phyloP scores from a whole-genome alignment of 495 filamentous ascomycete species.

The Tuber umbilicatum region DNA sequence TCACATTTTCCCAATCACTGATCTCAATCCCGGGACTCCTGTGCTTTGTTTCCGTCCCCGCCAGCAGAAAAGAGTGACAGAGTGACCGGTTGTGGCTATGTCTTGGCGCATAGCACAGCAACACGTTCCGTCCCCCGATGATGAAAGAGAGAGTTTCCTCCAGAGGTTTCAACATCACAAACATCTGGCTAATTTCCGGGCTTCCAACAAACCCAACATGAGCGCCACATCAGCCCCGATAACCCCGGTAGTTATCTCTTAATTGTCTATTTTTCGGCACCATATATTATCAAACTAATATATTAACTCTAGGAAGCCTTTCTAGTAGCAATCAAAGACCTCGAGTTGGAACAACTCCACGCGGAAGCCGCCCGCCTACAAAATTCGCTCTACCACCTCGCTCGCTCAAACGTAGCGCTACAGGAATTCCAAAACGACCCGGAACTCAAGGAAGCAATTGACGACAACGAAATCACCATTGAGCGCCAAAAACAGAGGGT shows the following conservation, averaged over 20 bases:
- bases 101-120: neutral
- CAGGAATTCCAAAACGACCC: conserved; percentile 49
- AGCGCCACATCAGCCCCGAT: conserved; percentile 29
- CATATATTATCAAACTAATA: conserved; percentile 6
- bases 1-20: neutral
- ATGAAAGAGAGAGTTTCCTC: neutral
- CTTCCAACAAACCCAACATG: conserved; percentile 10
- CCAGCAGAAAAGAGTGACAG: neutral
- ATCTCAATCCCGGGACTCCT: neutral
- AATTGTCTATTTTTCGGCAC: neutral
- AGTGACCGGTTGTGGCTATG: neutral
- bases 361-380: conserved; percentile 60
- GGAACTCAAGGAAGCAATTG: conserved; percentile 48
- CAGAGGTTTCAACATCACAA: neutral
- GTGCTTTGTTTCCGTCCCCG: neutral
- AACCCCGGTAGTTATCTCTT: conserved; percentile 16
- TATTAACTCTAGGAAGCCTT: conserved; percentile 43
- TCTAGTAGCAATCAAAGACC: conserved; percentile 55
- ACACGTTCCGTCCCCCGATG: neutral
- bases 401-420: conserved; percentile 54
- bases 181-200: neutral
- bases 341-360: conserved; percentile 57
- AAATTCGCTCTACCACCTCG: conserved; percentile 60
- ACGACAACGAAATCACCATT: conserved; percentile 59
- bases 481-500: conserved; percentile 55